Conservation (phyloP, 441 rosid genomes). For the Adansonia madagascariensis region DNA sequence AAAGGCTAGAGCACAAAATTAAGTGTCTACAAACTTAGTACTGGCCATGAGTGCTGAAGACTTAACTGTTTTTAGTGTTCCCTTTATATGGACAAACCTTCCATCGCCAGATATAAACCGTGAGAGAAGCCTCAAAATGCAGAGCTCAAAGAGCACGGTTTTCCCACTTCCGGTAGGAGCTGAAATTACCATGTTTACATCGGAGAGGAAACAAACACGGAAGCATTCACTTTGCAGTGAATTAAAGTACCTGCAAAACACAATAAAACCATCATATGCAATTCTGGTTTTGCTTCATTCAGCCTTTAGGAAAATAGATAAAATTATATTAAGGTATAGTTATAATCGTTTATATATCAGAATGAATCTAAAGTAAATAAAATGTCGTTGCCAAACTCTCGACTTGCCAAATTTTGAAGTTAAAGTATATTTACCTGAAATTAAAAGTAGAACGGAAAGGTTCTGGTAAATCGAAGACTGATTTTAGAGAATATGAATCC, state of each 20-base stretch:
- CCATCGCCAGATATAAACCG: constrained; percentile 69
- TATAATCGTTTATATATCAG: background rate
- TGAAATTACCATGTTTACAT: constrained; percentile 87
- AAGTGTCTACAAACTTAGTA: background rate
- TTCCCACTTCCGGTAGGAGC: constrained; percentile 99
- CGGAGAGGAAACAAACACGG: constrained; percentile 79
- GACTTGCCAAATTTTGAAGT: constrained; percentile 13
- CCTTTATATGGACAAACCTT: constrained; percentile 67
- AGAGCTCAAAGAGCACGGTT: constrained; percentile 92
- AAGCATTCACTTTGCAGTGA: constrained; percentile 96
- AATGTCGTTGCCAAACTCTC: background rate
- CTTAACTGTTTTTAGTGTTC: constrained; percentile 94
- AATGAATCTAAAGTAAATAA: background rate
- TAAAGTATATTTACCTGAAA: constrained; percentile 64
- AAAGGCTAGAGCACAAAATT: background rate
- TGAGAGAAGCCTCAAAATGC: constrained; percentile 86
- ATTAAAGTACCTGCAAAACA: constrained; percentile 77
- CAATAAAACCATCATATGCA: constrained; percentile 21
- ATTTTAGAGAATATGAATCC: constrained; percentile 78
- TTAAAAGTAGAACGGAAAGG: constrained; percentile 72
- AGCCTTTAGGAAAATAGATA: background rate
- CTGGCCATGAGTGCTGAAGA: background rate
- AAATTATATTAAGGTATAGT: background rate
- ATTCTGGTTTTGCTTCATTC: background rate
- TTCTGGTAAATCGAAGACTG: constrained; percentile 73